A percentile compares a stretch with the other conserved stretches of the same genome.
These are phyloP conservation scores for Candida mattraensis DNA, from an alignment of 805 yeast species.

Conservation along the genomic window DNA sequence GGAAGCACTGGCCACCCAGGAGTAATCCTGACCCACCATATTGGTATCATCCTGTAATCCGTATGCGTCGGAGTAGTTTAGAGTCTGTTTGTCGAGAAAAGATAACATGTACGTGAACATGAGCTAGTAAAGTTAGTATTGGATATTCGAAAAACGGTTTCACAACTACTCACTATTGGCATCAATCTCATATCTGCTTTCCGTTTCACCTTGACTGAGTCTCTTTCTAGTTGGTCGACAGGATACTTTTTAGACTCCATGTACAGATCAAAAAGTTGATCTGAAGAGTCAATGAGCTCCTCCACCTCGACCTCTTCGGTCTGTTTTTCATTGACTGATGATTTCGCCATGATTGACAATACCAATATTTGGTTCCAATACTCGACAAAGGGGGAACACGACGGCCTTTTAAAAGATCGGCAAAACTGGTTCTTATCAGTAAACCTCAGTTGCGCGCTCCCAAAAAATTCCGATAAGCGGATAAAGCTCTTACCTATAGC, in stretches of 20 bases:
- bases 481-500: too few species aligned
- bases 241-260: slow-evolving; percentile 5
- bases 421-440: too few species aligned
- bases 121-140: slow-evolving; percentile 23
- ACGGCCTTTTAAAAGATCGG: too few species aligned
- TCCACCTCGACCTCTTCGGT: slow-evolving; percentile 1
- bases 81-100: slow-evolving; percentile 56
- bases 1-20: slow-evolving; percentile 42
- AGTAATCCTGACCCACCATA: slow-evolving; percentile 38
- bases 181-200: slow-evolving; percentile 50
- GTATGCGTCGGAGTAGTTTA: slow-evolving; percentile 49
- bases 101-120: slow-evolving; percentile 44
- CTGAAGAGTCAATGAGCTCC: slow-evolving; percentile 2
- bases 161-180: slow-evolving; percentile 34
- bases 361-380: too few species aligned
- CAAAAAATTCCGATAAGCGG: too few species aligned
- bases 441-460: too few species aligned
- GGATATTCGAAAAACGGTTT: too few species aligned
- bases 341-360: too few species aligned
- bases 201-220: slow-evolving; percentile 3
- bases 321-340: too few species aligned
- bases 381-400: too few species aligned
- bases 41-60: slow-evolving; percentile 33
- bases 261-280: slow-evolving; percentile 6
- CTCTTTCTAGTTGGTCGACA: slow-evolving; percentile 5